Evolutionary conservation across 75 land plant species (phyloP).

Genomic region (Pinus tabuliformis): DNA sequence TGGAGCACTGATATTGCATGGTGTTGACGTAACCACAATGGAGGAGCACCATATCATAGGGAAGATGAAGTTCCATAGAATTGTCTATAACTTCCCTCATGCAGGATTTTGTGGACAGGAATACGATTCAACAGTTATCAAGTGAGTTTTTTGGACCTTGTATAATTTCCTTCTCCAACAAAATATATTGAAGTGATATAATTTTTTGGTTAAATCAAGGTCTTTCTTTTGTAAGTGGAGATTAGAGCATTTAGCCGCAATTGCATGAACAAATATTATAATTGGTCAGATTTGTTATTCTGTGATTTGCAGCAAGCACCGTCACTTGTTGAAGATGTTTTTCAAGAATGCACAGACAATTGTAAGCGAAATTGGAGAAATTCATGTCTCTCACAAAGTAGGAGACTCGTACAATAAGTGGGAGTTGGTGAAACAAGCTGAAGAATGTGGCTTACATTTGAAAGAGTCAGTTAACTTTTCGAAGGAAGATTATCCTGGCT

Average conservation of each 20-base stretch:
- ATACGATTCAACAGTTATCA: conserved; percentile 13
- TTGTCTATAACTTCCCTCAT: conserved; percentile 65
- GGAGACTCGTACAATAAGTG: conserved; percentile 36
- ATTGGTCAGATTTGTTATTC: too few species aligned
- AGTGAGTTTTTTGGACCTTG: background rate
- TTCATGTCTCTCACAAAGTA: conserved; percentile 33
- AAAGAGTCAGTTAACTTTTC: conserved; percentile 20
- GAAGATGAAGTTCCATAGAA: conserved; percentile 29
- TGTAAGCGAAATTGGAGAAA: conserved; percentile 22
- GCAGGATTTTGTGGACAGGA: conserved; percentile 37
- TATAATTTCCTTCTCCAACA: background rate
- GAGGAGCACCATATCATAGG: conserved; percentile 13
- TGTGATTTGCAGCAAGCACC: conserved; percentile 23
- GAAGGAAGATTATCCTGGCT: conserved; percentile 34
- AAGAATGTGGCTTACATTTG: conserved; percentile 24
- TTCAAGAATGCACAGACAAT: conserved; percentile 26
- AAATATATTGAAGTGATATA: background rate
- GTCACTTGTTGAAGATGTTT: conserved; percentile 29
- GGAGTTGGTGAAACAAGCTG: conserved; percentile 30
- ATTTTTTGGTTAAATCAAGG: background rate
- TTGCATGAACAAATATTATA: too few species aligned
- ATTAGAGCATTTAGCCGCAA: background rate
- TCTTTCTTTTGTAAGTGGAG: background rate
- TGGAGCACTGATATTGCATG: conserved; percentile 24
- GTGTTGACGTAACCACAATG: conserved; percentile 42